Conservation (phyloP, 306 rosid species). For the Vigna nakashimae region DNA sequence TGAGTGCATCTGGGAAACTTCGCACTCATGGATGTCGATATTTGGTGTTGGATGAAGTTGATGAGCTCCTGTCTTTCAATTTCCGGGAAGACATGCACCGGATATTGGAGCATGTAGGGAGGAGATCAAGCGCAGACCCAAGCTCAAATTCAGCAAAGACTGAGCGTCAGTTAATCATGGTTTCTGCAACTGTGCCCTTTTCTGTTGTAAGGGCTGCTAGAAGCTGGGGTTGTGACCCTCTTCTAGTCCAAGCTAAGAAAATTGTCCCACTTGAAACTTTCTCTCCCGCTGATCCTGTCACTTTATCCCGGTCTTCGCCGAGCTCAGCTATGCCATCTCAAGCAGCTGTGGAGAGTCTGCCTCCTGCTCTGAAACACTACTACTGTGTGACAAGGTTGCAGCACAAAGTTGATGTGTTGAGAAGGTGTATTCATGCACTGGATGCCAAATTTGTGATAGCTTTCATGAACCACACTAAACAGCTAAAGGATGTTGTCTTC, state of each 20-base stretch:
- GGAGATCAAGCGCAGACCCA: conserved; percentile 64
- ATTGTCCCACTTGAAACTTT: conserved; percentile 66
- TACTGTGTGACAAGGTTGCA: conserved; percentile 80
- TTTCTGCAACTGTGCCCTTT: conserved; percentile 92
- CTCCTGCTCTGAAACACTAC: conserved; percentile 83
- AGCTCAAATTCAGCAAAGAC: conserved; percentile 51
- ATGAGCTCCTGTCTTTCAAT: conserved; percentile 85
- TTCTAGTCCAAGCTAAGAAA: conserved; percentile 87
- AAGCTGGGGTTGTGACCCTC: conserved; percentile 85
- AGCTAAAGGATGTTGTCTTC: conserved; percentile 87
- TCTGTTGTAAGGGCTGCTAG: conserved; percentile 90
- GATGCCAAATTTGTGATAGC: conserved; percentile 87
- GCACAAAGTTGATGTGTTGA: conserved; percentile 87
- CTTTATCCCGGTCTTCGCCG: conserved; percentile 49
- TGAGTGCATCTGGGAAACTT: conserved; percentile 91
- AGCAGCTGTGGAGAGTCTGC: conserved; percentile 72
- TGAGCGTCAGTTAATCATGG: conserved; percentile 80
- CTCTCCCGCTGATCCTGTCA: conserved; percentile 59
- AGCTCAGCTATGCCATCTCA: conserved; percentile 51
- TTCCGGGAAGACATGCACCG: conserved; percentile 95
- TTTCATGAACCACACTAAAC: conserved; percentile 95
- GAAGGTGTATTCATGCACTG: conserved; percentile 88
- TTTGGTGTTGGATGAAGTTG: conserved; percentile 93
- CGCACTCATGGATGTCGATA: conserved; percentile 83
- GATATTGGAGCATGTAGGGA: conserved; percentile 89